Percentiles rank a stretch among this genome's conserved stretches.
Conservation (phyloP, 1,284 basidiomycete species). For the Meripilus lineatus region DNA sequence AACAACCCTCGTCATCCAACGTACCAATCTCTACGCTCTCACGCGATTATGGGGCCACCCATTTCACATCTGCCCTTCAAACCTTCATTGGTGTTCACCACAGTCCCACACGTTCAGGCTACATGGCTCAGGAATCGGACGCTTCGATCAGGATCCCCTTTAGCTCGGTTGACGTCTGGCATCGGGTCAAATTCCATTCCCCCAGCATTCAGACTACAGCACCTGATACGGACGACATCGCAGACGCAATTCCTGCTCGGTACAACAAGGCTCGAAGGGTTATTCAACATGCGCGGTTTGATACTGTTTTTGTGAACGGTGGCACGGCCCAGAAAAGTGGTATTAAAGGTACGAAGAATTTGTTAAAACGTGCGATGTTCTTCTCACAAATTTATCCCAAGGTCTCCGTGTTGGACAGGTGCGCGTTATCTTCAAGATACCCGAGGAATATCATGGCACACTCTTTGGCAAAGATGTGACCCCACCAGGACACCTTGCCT, state of each 20-base stretch:
- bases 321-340: conserved; percentile 1
- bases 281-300: conserved; percentile 12
- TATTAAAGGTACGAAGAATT: conserved; percentile 7
- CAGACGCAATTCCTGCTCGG: conserved; percentile 2
- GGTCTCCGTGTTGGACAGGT: conserved; percentile 20
- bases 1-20: conserved; percentile 18
- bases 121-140: background rate
- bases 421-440: conserved; percentile 23
- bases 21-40: conserved; percentile 16
- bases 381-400: conserved; percentile 4
- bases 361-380: background rate
- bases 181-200: conserved; percentile 9
- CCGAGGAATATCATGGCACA: too few species aligned
- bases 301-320: too few species aligned
- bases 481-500: too few species aligned
- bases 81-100: conserved; percentile 4
- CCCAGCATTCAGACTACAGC: background rate
- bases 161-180: too few species aligned
- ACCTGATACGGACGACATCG: conserved; percentile 2
- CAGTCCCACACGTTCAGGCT: conserved; percentile 4
- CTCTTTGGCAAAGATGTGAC: too few species aligned
- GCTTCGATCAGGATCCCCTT: conserved; percentile 8
- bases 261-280: conserved; percentile 1
- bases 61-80: conserved; percentile 16
- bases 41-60: conserved; percentile 20